Conservation (phyloP, 192 early-diverging fungal species). For the Obelidium mucronatum region DNA sequence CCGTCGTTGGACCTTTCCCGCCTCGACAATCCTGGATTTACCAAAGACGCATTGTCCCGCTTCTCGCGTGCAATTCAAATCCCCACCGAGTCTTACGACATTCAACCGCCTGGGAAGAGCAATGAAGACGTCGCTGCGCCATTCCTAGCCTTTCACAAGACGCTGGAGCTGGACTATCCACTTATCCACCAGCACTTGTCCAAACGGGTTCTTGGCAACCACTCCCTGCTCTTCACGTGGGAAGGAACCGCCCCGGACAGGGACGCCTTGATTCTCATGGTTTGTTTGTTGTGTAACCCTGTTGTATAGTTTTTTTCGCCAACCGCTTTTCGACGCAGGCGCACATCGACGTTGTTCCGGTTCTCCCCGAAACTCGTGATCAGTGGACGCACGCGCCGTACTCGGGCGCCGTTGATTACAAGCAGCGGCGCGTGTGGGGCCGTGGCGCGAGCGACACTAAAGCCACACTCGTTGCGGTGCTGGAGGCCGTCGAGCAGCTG, state of each 20-base stretch:
- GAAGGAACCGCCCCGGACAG: background rate
- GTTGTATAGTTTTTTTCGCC: background rate
- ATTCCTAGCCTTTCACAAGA: slow-evolving; percentile 20
- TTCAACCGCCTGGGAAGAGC: background rate
- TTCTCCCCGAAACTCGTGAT: slow-evolving; percentile 18
- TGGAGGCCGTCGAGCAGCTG: slow-evolving; percentile 42
- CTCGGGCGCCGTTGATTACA: slow-evolving; percentile 9
- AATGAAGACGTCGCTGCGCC: background rate
- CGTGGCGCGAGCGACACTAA: slow-evolving; percentile 44
- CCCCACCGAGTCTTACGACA: slow-evolving; percentile 11
- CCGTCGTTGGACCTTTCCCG: no score
- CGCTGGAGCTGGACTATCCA: slow-evolving; percentile 9
- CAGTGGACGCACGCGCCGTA: slow-evolving; percentile 28
- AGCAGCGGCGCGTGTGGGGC: slow-evolving; percentile 14
- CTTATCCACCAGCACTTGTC: slow-evolving; percentile 2
- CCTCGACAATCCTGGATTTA: no score
- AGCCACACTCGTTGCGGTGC: slow-evolving; percentile 7
- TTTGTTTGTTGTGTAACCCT: background rate
- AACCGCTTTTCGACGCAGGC: background rate
- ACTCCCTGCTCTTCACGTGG: slow-evolving; percentile 25
- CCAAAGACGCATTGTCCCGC: background rate
- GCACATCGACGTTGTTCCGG: slow-evolving; percentile 33
- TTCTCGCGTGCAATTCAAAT: slow-evolving; percentile 6
- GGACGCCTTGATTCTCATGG: slow-evolving; percentile 4
- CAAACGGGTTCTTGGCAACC: background rate